Percentiles rank a stretch among this genome's conserved stretches.
phyloP scores from a whole-genome alignment of 768 basidiomycete genomes.

The Podaxis rugospora region DNA sequence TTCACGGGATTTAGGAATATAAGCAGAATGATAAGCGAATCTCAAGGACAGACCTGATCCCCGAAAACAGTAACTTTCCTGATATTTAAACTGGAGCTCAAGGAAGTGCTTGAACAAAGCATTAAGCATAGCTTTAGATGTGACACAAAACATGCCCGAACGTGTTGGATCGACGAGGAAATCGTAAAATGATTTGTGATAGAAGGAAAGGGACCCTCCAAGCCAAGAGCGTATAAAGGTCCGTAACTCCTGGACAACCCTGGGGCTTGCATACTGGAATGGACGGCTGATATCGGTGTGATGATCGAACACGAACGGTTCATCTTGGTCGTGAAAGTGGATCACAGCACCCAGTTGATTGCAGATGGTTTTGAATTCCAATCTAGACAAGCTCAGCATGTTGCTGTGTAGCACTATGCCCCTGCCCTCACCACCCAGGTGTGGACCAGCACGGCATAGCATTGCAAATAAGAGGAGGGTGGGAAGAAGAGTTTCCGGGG shows the following conservation, averaged over 20 bases:
- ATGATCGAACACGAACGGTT: neutral
- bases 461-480: constrained; percentile 20
- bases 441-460: neutral
- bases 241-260: neutral
- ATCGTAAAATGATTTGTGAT: neutral
- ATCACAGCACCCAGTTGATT: neutral
- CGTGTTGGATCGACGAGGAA: neutral
- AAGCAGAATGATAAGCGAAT: too few species aligned
- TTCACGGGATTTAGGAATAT: neutral
- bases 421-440: neutral
- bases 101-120: neutral
- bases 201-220: neutral
- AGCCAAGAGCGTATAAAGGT: neutral
- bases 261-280: neutral
- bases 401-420: neutral
- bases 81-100: neutral
- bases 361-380: neutral
- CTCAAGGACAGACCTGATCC: neutral
- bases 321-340: neutral
- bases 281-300: neutral
- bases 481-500: constrained; percentile 27
- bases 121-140: neutral
- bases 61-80: neutral
- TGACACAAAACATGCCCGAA: neutral
- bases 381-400: neutral